Conservation (phyloP, 2,329 filamentous ascomycete species). For the Aspergillus japonicus region DNA sequence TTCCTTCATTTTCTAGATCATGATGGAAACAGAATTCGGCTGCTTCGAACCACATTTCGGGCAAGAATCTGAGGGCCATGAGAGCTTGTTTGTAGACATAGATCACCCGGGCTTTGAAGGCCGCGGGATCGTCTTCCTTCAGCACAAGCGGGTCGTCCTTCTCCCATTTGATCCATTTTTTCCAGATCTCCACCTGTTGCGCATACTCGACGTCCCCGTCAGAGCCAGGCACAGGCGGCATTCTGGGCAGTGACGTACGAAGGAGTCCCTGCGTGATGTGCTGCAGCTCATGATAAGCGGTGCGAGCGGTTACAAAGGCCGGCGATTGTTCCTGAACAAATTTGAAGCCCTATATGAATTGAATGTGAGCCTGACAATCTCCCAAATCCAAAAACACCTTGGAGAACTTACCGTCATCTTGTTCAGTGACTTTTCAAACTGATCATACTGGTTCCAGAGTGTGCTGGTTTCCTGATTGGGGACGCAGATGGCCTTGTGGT, state of each 20-base stretch:
- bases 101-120: constrained; percentile 74
- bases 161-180: constrained; percentile 92
- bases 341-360: constrained; percentile 71
- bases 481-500: constrained; percentile 83
- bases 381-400: not conserved
- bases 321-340: constrained; percentile 91
- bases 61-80: constrained; percentile 92
- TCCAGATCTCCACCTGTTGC: constrained; percentile 85
- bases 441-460: constrained; percentile 96
- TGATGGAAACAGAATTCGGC: constrained; percentile 90
- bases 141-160: constrained; percentile 87
- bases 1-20: constrained; percentile 67
- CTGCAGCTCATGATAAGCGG: constrained; percentile 84
- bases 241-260: constrained; percentile 72
- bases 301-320: constrained; percentile 93
- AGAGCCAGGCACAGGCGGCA: constrained; percentile 82
- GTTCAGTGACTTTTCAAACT: constrained; percentile 91
- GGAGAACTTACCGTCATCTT: constrained; percentile 69
- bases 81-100: constrained; percentile 92
- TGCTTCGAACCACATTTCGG: constrained; percentile 92
- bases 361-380: constrained; percentile 9
- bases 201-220: constrained; percentile 82
- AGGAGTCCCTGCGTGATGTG: constrained; percentile 77
- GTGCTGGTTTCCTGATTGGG: constrained; percentile 80
- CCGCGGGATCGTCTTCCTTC: constrained; percentile 72